Conservation (phyloP, 345 rosid species). For the Gossypium mustelinum region DNA sequence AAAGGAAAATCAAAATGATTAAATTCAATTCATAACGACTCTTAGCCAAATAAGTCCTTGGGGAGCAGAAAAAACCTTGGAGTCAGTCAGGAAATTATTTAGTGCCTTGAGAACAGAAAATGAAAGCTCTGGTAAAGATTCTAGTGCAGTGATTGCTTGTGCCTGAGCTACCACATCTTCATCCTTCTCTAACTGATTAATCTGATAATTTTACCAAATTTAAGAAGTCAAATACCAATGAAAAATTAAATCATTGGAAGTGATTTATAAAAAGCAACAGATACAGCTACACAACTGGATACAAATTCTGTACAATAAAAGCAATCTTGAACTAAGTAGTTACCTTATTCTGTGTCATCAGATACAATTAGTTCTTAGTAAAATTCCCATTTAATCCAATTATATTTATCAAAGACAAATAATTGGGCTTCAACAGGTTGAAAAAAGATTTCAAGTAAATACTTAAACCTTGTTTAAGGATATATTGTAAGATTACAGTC, state of each 20-base stretch:
- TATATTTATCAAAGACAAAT: background rate
- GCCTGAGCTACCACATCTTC: conserved; percentile 96
- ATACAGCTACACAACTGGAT: background rate
- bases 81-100: conserved; percentile 67
- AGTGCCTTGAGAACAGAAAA: conserved; percentile 74
- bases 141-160: conserved; percentile 73
- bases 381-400: background rate
- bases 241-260: background rate
- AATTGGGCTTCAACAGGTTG: background rate
- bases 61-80: conserved; percentile 57
- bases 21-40: conserved; percentile 8
- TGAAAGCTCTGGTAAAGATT: conserved; percentile 68
- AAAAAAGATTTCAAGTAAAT: background rate
- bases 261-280: background rate
- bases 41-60: conserved; percentile 8
- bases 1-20: conserved; percentile 15
- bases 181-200: conserved; percentile 92
- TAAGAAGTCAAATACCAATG: background rate
- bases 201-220: conserved; percentile 38
- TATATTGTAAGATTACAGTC: background rate
- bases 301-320: background rate
- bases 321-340: background rate
- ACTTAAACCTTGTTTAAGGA: background rate
- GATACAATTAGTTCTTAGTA: background rate
- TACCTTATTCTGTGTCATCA: background rate